These are phyloP conservation scores for Lipomyces yamanashiensis DNA, from an alignment of 805 yeast species.

Conservation along the genomic window DNA sequence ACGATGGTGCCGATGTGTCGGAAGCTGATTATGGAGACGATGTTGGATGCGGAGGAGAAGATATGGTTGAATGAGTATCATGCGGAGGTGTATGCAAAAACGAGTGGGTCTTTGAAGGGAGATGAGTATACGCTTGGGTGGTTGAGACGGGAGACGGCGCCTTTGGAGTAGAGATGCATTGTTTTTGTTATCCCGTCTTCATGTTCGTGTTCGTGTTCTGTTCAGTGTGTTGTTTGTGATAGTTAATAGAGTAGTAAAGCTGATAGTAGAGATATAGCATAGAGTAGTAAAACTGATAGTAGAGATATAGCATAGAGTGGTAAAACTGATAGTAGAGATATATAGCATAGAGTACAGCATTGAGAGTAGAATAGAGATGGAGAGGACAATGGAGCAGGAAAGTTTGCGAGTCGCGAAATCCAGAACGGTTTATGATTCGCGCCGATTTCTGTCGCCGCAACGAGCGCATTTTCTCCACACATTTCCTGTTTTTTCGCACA, in stretches of 20 bases:
- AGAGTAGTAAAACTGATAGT: not conserved
- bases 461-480: too few relatives aligned
- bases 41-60: constrained; percentile 66
- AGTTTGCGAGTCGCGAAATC: too few relatives aligned
- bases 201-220: not conserved
- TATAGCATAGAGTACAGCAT: too few relatives aligned
- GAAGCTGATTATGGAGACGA: constrained; percentile 64
- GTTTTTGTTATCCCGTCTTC: not conserved
- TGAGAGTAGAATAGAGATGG: too few relatives aligned
- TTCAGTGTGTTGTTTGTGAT: not conserved
- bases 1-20: constrained; percentile 84
- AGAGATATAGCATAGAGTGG: not conserved
- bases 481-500: too few relatives aligned
- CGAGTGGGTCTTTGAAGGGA: constrained; percentile 58
- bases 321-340: not conserved
- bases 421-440: too few relatives aligned
- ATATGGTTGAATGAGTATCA: constrained; percentile 74
- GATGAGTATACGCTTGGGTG: constrained; percentile 68
- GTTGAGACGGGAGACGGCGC: constrained; percentile 67
- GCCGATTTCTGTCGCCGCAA: too few relatives aligned
- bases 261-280: not conserved
- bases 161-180: not conserved
- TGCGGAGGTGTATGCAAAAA: constrained; percentile 55
- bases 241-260: not conserved
- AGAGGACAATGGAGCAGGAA: too few relatives aligned